Evolutionary conservation across 768 basidiomycete species (phyloP).

Genomic region (Collybia mongolica): DNA sequence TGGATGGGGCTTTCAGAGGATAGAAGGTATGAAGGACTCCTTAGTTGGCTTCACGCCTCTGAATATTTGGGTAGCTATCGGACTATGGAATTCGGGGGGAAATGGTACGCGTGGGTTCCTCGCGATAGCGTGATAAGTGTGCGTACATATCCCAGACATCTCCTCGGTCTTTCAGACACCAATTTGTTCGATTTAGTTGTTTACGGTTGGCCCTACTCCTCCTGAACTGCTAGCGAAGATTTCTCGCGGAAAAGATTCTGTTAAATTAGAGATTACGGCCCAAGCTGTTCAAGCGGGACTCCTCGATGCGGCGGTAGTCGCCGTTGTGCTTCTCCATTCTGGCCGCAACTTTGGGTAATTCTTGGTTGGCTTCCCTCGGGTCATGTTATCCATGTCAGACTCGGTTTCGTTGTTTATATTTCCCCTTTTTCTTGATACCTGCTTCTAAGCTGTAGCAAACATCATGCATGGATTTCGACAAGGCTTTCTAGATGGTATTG

Average conservation of each 20-base stretch:
- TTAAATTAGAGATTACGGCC: conserved; percentile 44
- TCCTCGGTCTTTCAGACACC: neutral
- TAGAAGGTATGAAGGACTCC: conserved; percentile 29
- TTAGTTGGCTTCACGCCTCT: neutral
- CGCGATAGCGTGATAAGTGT: conserved; percentile 34
- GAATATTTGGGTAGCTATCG: conserved; percentile 23
- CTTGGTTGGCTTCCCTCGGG: neutral
- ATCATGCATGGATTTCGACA: neutral
- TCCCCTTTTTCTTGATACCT: neutral
- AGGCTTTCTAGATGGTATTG: neutral
- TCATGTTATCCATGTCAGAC: neutral
- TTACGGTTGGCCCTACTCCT: conserved; percentile 24
- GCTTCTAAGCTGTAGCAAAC: neutral
- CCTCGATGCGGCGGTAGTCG: conserved; percentile 41
- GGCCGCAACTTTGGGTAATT: conserved; percentile 43
- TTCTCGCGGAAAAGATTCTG: conserved; percentile 23
- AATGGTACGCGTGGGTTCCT: conserved; percentile 37
- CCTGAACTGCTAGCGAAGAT: conserved; percentile 37
- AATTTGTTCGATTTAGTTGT: conserved; percentile 26
- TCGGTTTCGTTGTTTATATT: neutral
- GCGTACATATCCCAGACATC: conserved; percentile 6
- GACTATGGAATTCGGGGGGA: conserved; percentile 32
- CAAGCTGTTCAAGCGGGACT: conserved; percentile 46
- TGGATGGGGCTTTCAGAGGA: conserved; percentile 44
- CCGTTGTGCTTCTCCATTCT: conserved; percentile 42